Percentiles rank a stretch among this genome's conserved stretches.
These are phyloP conservation scores for Trichoderma pleuroti DNA, from an alignment of 2,329 filamentous ascomycete species.

Conservation along the genomic window DNA sequence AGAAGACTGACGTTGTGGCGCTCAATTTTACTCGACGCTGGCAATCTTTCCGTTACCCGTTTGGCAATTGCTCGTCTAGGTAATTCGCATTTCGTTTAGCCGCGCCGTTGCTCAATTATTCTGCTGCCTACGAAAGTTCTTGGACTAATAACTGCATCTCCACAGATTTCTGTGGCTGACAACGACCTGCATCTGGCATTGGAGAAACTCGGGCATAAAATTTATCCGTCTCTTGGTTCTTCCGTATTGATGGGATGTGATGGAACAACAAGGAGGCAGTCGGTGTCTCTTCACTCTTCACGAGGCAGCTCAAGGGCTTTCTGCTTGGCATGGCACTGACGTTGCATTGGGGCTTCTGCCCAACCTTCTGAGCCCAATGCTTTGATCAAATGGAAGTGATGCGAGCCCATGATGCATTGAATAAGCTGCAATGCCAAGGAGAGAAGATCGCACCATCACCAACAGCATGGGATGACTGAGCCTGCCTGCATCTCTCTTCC, in stretches of 20 bases:
- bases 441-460: not conserved
- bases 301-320: not conserved
- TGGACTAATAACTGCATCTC: not conserved
- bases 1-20: conserved; percentile 7
- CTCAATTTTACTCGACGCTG: not conserved
- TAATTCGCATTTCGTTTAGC: not conserved
- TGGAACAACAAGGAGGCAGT: not conserved
- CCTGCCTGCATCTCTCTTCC: not conserved
- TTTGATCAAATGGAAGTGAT: not conserved
- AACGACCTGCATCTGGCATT: not conserved
- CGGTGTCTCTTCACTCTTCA: not conserved
- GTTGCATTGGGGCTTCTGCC: not conserved
- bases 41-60: not conserved
- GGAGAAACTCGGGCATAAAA: not conserved
- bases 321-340: not conserved
- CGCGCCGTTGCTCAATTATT: not conserved
- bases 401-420: not conserved
- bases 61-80: not conserved
- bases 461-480: not conserved
- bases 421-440: not conserved
- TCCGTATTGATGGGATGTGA: not conserved
- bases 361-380: not conserved
- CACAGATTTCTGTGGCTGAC: not conserved
- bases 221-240: conserved; percentile 1
- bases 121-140: not conserved